Percentiles rank a stretch among this genome's conserved stretches.
phyloP scores from a whole-genome alignment of 2,329 filamentous ascomycete genomes.

The Colletotrichum limetticola region DNA sequence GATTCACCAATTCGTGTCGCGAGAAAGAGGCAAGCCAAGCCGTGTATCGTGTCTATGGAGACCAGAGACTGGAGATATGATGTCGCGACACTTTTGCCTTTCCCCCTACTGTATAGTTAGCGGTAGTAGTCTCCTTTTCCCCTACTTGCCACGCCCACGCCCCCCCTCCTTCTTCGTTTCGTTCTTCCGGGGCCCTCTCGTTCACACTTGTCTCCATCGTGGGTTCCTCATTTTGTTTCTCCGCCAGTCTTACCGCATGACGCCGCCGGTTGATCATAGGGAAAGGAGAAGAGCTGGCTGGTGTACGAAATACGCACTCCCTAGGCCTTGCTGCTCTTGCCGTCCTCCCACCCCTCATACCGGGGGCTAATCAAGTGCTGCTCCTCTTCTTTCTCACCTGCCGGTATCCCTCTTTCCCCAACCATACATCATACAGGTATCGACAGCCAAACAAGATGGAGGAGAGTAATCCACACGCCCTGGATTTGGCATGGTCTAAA shows the following conservation, averaged over 20 bases:
- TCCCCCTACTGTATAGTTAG: neutral
- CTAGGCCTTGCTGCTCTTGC: neutral
- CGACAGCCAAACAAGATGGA: neutral
- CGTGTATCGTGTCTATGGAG: neutral
- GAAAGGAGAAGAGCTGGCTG: neutral
- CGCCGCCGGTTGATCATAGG: conserved; percentile 17
- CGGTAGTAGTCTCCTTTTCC: neutral
- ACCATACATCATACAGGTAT: neutral
- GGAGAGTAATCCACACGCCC: neutral
- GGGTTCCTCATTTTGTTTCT: neutral
- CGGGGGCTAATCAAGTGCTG: neutral
- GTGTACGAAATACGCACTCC: neutral
- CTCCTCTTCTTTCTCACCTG: neutral
- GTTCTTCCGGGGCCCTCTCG: neutral
- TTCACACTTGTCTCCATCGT: neutral
- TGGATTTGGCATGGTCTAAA: neutral
- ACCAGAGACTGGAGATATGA: neutral
- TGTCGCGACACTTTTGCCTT: neutral
- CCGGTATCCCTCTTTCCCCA: neutral
- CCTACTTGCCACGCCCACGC: neutral
- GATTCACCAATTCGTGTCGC: neutral
- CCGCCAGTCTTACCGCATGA: conserved; percentile 31
- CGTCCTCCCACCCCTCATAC: neutral
- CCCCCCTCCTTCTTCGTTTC: neutral
- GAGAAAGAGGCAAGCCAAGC: neutral